phyloP scores from a whole-genome alignment of 495 filamentous ascomycete species.

The Trichoderma orchidacearum region DNA sequence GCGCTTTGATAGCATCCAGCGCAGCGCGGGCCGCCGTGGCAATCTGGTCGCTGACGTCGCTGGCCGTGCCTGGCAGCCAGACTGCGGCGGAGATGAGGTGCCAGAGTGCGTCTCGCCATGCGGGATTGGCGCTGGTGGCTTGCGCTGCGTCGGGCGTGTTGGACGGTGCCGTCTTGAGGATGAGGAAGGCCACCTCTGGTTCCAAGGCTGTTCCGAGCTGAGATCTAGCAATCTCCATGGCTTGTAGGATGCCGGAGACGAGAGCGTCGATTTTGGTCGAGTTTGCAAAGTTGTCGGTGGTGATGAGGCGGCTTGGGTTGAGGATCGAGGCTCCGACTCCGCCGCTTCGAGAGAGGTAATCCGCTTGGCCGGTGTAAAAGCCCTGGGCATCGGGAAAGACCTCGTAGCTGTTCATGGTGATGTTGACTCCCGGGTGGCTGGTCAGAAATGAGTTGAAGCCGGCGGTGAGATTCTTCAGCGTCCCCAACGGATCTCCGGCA shows the following conservation, averaged over 20 bases:
- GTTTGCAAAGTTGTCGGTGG: background rate
- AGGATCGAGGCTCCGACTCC: background rate
- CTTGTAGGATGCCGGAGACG: conserved; percentile 17
- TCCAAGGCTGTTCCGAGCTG: conserved; percentile 11
- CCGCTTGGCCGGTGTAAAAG: background rate
- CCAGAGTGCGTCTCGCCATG: conserved; percentile 20
- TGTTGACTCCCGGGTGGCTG: background rate
- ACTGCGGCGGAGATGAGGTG: conserved; percentile 12
- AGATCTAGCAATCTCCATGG: conserved; percentile 9
- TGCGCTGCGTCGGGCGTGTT: conserved; percentile 19
- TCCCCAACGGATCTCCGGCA: background rate
- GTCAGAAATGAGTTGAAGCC: background rate
- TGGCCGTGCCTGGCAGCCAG: conserved; percentile 12
- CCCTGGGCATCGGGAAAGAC: background rate
- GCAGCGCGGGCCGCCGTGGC: background rate
- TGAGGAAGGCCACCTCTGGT: conserved; percentile 4
- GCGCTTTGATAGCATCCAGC: conserved; percentile 17
- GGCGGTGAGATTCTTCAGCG: background rate
- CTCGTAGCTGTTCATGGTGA: background rate
- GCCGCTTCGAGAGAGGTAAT: background rate
- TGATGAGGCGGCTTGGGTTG: background rate
- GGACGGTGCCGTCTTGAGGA: conserved; percentile 7
- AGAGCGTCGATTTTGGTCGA: conserved; percentile 5
- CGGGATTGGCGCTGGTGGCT: conserved; percentile 17
- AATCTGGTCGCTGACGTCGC: conserved; percentile 4